Percentiles rank a stretch among this genome's conserved stretches.
Evolutionary conservation across 2,329 filamentous ascomycete species (phyloP).

Genomic region (Claviceps sp.): DNA sequence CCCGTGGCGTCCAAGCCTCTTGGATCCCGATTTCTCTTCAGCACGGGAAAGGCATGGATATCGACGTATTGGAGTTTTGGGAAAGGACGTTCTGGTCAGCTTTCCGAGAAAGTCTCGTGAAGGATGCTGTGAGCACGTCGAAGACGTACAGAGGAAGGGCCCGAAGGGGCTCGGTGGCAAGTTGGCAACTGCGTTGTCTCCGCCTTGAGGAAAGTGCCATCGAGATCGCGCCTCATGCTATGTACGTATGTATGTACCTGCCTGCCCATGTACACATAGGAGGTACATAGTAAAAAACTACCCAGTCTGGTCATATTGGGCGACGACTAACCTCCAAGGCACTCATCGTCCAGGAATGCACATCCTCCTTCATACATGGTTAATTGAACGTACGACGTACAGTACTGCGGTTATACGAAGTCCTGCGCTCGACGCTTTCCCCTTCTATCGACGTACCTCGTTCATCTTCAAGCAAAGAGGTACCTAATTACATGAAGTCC

Average conservation of each 20-base stretch:
- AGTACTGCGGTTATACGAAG: not conserved
- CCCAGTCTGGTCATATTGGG: not conserved
- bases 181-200: no score
- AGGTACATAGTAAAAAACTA: no score
- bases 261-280: no score
- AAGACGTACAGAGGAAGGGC: not conserved
- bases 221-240: not conserved
- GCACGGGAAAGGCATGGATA: not conserved
- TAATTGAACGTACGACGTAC: not conserved
- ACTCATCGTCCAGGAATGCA: no score
- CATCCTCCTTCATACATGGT: not conserved
- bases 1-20: not conserved
- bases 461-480: not conserved
- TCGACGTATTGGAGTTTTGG: not conserved
- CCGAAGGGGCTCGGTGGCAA: not conserved
- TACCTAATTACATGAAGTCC: not conserved
- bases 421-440: not conserved
- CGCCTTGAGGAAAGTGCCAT: not conserved
- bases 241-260: no score
- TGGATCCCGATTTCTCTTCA: not conserved
- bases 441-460: not conserved
- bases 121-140: not conserved
- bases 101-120: not conserved
- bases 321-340: no score
- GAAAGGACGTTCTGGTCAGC: not conserved